phyloP scores from a whole-genome alignment of 2,329 filamentous ascomycete species.

The Diaporthe longicolla region DNA sequence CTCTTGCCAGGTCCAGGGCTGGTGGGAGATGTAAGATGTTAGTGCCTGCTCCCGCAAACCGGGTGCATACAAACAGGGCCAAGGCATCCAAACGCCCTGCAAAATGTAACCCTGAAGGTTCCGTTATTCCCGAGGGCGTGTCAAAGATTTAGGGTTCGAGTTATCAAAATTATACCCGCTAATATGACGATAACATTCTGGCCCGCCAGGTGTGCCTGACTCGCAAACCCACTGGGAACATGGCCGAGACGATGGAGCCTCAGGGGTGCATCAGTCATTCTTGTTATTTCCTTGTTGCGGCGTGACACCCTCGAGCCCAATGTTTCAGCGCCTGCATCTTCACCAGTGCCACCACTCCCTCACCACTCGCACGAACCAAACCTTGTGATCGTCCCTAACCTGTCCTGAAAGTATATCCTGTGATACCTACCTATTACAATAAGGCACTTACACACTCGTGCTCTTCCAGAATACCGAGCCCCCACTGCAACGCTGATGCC shows the following conservation, averaged over 20 bases:
- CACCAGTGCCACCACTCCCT: no score
- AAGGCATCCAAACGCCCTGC: not conserved
- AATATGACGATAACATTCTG: not conserved
- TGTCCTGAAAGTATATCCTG: not conserved
- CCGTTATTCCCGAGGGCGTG: constrained; percentile 1
- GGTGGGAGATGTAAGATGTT: not conserved
- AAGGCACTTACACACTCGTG: not conserved
- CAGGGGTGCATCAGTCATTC: not conserved
- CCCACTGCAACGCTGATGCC: not conserved
- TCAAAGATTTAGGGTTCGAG: not conserved
- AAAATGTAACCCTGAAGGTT: constrained; percentile 14
- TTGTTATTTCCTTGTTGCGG: not conserved
- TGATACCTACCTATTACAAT: not conserved
- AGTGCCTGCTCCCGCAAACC: not conserved
- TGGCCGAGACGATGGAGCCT: not conserved
- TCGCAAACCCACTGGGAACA: not conserved
- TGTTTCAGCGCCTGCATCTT: constrained; percentile 12
- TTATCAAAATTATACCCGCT: constrained; percentile 9
- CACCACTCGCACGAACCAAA: not conserved
- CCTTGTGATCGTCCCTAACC: constrained; percentile 17
- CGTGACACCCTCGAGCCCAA: not conserved
- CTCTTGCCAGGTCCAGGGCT: not conserved
- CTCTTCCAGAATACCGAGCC: not conserved
- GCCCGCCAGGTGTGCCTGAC: not conserved
- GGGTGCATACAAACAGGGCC: not conserved